Evolutionary conservation across 345 rosid species (phyloP), one percentile per base, ranked within the genome.

Genomic region (Punica granatum): DNA sequence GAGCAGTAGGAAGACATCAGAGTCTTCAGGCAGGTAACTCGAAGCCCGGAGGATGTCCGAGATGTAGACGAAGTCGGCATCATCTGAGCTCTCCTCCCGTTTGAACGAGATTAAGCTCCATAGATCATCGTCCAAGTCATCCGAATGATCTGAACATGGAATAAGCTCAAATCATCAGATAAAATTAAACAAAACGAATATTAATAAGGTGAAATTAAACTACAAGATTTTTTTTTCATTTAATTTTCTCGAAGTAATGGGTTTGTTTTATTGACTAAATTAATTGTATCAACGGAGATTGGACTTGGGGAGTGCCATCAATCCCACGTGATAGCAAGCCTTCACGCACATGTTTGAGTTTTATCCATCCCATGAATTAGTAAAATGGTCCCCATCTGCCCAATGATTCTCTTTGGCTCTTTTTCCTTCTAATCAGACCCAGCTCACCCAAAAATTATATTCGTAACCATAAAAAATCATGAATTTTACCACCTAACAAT

Each of bases 31-130:
- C 19, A 86, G 65, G 77, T 70, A 82, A 71, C 79, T 73, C 12
- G 79, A 77, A n/a, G 93, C 92, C 51, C 80, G 69, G 68, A 94
- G 74, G 70, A 94, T 74, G 66, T 86, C 90, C 2, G 92, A 85
- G 68, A 94, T 79, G 85, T 94, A 94, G 34, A 67, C 35, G 63
- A 85, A 85, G 69, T 94, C 96, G n/a, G 74, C 60, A 2, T 85
- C 86, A 12, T 74, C 82, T 6, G 78, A 63, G 67, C 71, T 65
- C n/a, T 76, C 82, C 43, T 77, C 85, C 13, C 65, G 70, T 48
- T 65, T 74, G 36, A 73, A 74, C 61, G 75, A 76, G 0, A 72
- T 49, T 1, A 63, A 32, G 67, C 83, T 79, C 88, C 92, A 89
- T 9, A 65, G 60, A 43, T 91, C 96, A 51, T 88, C 97, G 64